These are phyloP conservation scores for Suillus variegatus DNA, from an alignment of 768 basidiomycete genomes.

Conservation along the genomic window DNA sequence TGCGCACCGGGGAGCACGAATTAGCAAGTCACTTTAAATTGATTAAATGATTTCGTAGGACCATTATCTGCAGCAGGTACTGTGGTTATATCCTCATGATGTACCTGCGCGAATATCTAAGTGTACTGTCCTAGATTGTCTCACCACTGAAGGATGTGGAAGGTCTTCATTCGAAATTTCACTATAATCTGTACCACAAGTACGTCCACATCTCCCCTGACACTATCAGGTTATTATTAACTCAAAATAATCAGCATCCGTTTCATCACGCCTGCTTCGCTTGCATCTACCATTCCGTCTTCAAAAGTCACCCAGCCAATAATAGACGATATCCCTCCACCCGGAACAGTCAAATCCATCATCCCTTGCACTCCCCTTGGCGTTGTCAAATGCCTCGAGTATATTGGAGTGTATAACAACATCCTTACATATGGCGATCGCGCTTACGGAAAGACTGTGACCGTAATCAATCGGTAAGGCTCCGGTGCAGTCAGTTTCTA, in stretches of 20 bases:
- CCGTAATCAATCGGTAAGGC: slow-evolving; percentile 88
- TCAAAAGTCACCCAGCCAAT: slow-evolving; percentile 31
- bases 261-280: slow-evolving; percentile 79
- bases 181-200: slow-evolving; percentile 96
- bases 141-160: slow-evolving; percentile 98
- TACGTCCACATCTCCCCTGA: slow-evolving; percentile 35
- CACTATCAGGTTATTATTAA: not conserved
- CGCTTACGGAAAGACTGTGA: slow-evolving; percentile 89
- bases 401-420: slow-evolving; percentile 89
- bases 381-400: slow-evolving; percentile 93
- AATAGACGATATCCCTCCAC: slow-evolving; percentile 65
- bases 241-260: slow-evolving; percentile 59
- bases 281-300: slow-evolving; percentile 48
- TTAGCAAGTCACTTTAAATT: slow-evolving; percentile 5
- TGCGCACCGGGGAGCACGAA: slow-evolving; percentile 34
- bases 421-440: slow-evolving; percentile 93
- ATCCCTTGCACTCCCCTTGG: slow-evolving; percentile 97
- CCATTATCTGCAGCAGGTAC: slow-evolving; percentile 93
- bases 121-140: slow-evolving; percentile 60
- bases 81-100: slow-evolving; percentile 9
- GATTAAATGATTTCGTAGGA: slow-evolving; percentile 52
- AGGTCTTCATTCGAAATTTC: slow-evolving; percentile 94
- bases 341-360: slow-evolving; percentile 92
- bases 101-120: slow-evolving; percentile 1
- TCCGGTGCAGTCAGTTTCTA: not conserved